Evolutionary conservation across 208 protist genomes (phyloP).

Genomic region (Trypanosoma boissoni): DNA sequence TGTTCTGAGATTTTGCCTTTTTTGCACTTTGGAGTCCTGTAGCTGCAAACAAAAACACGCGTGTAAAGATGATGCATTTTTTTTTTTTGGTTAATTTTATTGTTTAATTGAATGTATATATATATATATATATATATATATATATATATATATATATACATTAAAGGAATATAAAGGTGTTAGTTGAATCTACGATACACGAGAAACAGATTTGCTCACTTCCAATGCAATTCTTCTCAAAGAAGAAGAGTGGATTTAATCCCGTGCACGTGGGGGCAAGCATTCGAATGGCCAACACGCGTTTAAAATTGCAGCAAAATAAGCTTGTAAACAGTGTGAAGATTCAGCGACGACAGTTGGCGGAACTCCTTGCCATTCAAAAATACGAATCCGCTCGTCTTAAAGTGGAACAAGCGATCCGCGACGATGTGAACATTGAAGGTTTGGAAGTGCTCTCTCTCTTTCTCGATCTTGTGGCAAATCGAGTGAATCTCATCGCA

Average conservation of each 20-base stretch:
- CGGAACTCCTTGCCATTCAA: conserved; percentile 75
- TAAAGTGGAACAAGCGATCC: conserved; percentile 80
- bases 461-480: conserved; percentile 81
- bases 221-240: conserved; percentile 43
- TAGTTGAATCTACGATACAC: background rate
- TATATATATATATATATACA: too few relatives aligned
- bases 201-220: background rate
- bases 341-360: conserved; percentile 73
- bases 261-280: conserved; percentile 66
- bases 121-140: too few relatives aligned
- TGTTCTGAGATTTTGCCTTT: too few relatives aligned
- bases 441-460: conserved; percentile 82
- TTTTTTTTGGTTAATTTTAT: conserved; percentile 7
- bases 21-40: too few relatives aligned
- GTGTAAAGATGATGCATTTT: background rate
- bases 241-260: conserved; percentile 57
- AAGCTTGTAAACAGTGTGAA: conserved; percentile 90
- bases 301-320: conserved; percentile 85
- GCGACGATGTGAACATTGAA: conserved; percentile 87
- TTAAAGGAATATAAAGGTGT: conserved; percentile 1
- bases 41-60: too few relatives aligned
- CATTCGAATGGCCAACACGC: conserved; percentile 82
- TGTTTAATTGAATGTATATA: too few relatives aligned
- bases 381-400: conserved; percentile 92
- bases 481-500: conserved; percentile 77